Conservation (phyloP, 164 flowering plant genomes). For the Berberis thunbergii region DNA sequence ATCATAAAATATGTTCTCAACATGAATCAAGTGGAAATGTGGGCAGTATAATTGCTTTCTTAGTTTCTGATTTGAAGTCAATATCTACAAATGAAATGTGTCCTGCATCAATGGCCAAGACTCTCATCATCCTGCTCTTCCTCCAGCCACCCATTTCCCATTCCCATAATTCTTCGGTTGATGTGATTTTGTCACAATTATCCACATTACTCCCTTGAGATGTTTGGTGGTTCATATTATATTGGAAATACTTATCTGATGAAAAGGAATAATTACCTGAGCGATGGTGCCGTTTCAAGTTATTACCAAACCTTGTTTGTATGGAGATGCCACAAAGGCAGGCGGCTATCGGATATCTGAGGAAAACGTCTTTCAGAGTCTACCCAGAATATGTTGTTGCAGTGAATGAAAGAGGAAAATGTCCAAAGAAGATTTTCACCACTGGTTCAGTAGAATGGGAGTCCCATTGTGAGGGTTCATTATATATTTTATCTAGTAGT, state of each 20-base stretch:
- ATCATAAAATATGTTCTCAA: constrained; percentile 21
- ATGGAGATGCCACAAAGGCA: constrained; percentile 95
- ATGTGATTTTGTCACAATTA: constrained; percentile 28
- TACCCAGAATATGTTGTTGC: constrained; percentile 56
- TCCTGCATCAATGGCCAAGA: constrained; percentile 77
- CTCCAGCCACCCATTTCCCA: constrained; percentile 99
- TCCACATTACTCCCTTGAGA: constrained; percentile 16
- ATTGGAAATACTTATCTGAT: constrained; percentile 36
- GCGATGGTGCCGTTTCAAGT: constrained; percentile 66
- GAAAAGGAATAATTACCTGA: constrained; percentile 14
- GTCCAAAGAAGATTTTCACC: constrained; percentile 82
- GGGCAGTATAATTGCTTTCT: constrained; percentile 54
- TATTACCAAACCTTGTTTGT: constrained; percentile 55
- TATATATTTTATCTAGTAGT: constrained; percentile 48
- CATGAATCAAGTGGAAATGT: constrained; percentile 86
- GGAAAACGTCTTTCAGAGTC: constrained; percentile 60
- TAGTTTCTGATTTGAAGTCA: constrained; percentile 44
- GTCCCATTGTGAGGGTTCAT: constrained; percentile 79
- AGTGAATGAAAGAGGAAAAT: constrained; percentile 89
- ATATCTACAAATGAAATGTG: constrained; percentile 69
- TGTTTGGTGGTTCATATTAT: constrained; percentile 33
- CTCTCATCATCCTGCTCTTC: constrained; percentile 67
- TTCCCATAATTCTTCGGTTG: constrained; percentile 73
- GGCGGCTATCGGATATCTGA: constrained; percentile 69
- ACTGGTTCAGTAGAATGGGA: constrained; percentile 33